Conservation (phyloP, 2,329 filamentous ascomycete species). For the Rugonectria rugulosa region DNA sequence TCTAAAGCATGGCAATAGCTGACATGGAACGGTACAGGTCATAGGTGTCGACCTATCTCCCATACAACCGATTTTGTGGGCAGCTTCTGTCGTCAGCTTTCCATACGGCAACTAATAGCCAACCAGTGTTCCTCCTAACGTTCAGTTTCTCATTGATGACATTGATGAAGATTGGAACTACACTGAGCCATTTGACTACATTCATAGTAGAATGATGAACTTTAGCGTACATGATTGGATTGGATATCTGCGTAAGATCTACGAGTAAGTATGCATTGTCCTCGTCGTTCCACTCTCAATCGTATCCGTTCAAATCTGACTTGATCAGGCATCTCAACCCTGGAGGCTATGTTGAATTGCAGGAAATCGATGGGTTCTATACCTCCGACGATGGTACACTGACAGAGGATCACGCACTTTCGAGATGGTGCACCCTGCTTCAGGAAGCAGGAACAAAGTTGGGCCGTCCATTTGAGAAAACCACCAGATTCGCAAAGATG, state of each 20-base stretch:
- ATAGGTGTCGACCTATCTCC: conserved; percentile 31
- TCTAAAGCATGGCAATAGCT: neutral
- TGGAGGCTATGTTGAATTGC: conserved; percentile 19
- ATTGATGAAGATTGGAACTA: conserved; percentile 24
- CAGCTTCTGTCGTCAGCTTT: neutral
- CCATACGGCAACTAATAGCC: neutral
- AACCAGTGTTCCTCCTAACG: conserved; percentile 25
- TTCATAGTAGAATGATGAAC: conserved; percentile 25
- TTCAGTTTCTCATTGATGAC: conserved; percentile 20
- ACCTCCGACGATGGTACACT: conserved; percentile 7
- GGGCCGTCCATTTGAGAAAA: neutral
- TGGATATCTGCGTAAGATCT: conserved; percentile 8
- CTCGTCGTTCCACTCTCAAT: neutral
- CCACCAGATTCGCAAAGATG: neutral
- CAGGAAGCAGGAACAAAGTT: conserved; percentile 8
- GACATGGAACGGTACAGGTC: neutral
- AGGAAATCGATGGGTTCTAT: conserved; percentile 7
- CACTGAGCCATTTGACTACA: conserved; percentile 19
- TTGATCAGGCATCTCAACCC: conserved; percentile 14
- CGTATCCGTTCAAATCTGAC: no score
- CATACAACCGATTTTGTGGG: conserved; percentile 25
- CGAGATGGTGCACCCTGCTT: neutral
- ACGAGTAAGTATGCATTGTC: conserved; percentile 9
- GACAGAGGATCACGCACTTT: neutral
- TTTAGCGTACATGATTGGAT: conserved; percentile 17